Base-by-base conservation (phyloP, 1,284 basidiomycete genomes). In the Ceratobasidium sp. region DNA sequence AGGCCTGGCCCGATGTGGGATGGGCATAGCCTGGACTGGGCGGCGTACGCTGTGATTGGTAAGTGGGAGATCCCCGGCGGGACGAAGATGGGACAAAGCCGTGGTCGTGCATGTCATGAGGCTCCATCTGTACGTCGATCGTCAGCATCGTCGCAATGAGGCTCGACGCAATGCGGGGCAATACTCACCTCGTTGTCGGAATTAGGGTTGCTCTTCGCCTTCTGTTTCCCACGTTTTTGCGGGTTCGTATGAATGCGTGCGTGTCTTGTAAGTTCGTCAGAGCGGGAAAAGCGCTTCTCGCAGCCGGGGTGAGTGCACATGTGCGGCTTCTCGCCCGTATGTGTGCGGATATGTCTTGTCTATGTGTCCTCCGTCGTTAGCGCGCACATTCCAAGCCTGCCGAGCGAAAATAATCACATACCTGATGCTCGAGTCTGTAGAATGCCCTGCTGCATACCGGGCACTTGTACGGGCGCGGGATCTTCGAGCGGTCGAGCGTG, bases 251-350 rank as follows among this genome's bases (percentile, higher is more conserved):
- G 97, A 78, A 98, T 99, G 72, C 97, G 89, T 0, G 94, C 92
- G 79, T 99, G 97, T 73, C 97, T 88, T 26, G 97, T 99, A 77
- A 99, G 88, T 82, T 99, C 97, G 84, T 99, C 97, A 21, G 94
- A 96, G 75, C 97, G 91, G 38, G 94, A 97, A 83, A 99, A 99
- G 32, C 96, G 92, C 82, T 98, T 99, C 82, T 98, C 96, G 86
- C 97, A 99, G n/a, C 91, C 89, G 0, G 94, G 91, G 81, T 93
- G 95, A 0, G 89, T 92, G 86, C 97, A 99, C 41, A 90, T 88
- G 80, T 98, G 98, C 0, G 97, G 97, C 80, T 98, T 98, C 82
- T 98, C 97, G 77, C 97, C 97, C 0, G 97, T 99, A 82, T 99
- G 97, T 0, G 96, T 99, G 73, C 97, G 92, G 72, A 98, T 97